Evolutionary conservation across 306 rosid species (phyloP), one percentile per base, ranked within the genome.

Genomic region (Casuarina glauca): DNA sequence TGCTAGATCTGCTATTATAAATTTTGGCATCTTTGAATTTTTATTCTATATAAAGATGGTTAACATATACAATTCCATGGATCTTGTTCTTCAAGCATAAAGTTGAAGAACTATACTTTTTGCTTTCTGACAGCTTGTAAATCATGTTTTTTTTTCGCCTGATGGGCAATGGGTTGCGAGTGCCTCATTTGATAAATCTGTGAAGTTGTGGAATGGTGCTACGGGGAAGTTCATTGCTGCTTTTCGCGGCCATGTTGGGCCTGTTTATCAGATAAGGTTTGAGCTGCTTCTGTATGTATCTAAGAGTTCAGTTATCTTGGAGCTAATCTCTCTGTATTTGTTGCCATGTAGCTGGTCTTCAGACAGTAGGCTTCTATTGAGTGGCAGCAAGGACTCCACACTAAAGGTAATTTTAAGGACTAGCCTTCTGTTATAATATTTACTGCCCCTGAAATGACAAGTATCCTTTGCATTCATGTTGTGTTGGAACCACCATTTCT

Each of bases 131-230:
- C 90, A 95, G 97, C 91, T 88, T 67, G 99, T 93, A 79, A 95
- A 93, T 84, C 94, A 95, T 74, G 97, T 95, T 42, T 88, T 82
- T 82, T 95, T 95, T 84, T 95, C 99, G 35, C 99, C 99, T 74
- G 99, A 95, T 72, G 99, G 99, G 44, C 97, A 88, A 90, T 95
- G 99, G 97, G 80, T 95, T 66, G 97, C 99, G 43, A 95, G 97
- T 84, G 97, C 93, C 64, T 95, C 97, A 66, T 95, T 95, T 75
- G 99, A 95, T 78, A 93, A 90, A 79, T 95, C 99, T 69, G 97
- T 95, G 66, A 95, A 93, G 82, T 52, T 95, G 73, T 93, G 97
- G 99, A 89, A 83, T 79, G 97, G 97, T 62, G 83, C 84, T 46
- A 93, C 97, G 3, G 99, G 99, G 75, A 81, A 85, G 75, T 95